These are phyloP conservation scores for Phaeosphaeriaceae sp. DNA, from an alignment of 2,329 filamentous ascomycete species.

Conservation along the genomic window DNA sequence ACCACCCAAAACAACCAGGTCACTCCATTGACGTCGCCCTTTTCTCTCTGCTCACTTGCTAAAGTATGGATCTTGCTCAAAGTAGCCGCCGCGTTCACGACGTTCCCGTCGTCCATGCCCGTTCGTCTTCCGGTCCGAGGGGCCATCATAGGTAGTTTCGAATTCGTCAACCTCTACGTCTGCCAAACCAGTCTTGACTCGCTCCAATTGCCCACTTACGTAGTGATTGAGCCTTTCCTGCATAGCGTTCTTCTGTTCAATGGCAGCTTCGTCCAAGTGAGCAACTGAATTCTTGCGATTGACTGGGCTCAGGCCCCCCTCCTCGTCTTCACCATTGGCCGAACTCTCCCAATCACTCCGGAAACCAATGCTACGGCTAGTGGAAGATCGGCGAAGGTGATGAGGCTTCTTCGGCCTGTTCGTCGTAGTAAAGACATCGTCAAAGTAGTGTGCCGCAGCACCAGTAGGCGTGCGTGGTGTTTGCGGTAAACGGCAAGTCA, in stretches of 20 bases:
- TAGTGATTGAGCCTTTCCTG: constrained; percentile 77
- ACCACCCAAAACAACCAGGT: not conserved
- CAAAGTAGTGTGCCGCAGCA: constrained; percentile 92
- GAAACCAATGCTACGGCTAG: constrained; percentile 80
- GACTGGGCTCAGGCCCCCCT: constrained; percentile 30
- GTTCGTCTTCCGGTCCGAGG: constrained; percentile 30
- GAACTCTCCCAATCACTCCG: constrained; percentile 73
- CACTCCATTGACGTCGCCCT: no score
- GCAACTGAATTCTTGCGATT: constrained; percentile 56
- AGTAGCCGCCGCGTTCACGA: constrained; percentile 27
- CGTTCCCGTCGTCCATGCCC: constrained; percentile 27
- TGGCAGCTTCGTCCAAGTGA: constrained; percentile 60
- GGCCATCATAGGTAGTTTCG: constrained; percentile 61
- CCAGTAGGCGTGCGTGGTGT: constrained; percentile 86
- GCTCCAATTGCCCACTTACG: constrained; percentile 78
- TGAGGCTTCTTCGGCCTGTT: constrained; percentile 54
- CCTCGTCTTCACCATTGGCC: constrained; percentile 45
- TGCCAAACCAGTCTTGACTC: constrained; percentile 67
- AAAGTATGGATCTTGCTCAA: constrained; percentile 38
- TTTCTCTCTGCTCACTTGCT: constrained; percentile 23
- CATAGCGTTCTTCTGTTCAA: constrained; percentile 45
- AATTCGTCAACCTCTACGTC: constrained; percentile 67
- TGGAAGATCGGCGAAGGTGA: constrained; percentile 77
- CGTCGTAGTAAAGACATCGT: constrained; percentile 76
- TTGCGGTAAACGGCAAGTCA: constrained; percentile 64